These are phyloP conservation scores for Blastosporella zonata DNA, from an alignment of 1,284 basidiomycete genomes.

Conservation along the genomic window DNA sequence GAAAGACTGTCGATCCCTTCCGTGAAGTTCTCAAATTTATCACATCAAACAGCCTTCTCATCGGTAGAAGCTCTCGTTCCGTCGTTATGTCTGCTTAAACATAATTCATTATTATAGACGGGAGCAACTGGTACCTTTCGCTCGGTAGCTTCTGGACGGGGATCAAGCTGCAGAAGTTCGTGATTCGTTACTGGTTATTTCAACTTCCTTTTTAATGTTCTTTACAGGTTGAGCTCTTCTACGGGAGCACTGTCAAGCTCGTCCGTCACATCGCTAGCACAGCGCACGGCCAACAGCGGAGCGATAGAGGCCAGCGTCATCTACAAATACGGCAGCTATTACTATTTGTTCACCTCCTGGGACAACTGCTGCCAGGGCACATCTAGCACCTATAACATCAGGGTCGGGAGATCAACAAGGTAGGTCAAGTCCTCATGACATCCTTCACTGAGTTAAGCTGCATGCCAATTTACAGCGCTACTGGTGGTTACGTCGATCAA, in stretches of 20 bases:
- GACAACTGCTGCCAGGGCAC: conserved; percentile 53
- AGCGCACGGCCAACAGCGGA: conserved; percentile 38
- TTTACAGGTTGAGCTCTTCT: conserved; percentile 24
- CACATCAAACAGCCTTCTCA: background rate
- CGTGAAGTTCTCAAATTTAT: background rate
- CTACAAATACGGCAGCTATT: conserved; percentile 44
- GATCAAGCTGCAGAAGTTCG: conserved; percentile 25
- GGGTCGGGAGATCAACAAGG: conserved; percentile 49
- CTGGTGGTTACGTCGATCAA: conserved; percentile 47
- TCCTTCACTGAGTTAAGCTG: background rate
- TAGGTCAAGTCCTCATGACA: conserved; percentile 15
- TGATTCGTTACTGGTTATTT: background rate
- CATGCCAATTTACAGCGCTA: conserved; percentile 29
- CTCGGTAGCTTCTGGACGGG: conserved; percentile 53
- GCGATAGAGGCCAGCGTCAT: conserved; percentile 49
- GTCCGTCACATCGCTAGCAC: conserved; percentile 41
- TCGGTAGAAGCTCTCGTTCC: background rate
- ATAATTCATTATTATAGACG: conserved; percentile 7
- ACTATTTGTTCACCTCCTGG: conserved; percentile 58
- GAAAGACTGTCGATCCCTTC: background rate
- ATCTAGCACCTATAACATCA: conserved; percentile 56
- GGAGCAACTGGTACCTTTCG: conserved; percentile 42
- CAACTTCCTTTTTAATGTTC: conserved; percentile 24
- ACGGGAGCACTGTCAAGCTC: conserved; percentile 41
- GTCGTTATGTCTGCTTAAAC: too few relatives aligned